Conservation (phyloP, 176 grass and related monocot species). For the Musa beccarii region DNA sequence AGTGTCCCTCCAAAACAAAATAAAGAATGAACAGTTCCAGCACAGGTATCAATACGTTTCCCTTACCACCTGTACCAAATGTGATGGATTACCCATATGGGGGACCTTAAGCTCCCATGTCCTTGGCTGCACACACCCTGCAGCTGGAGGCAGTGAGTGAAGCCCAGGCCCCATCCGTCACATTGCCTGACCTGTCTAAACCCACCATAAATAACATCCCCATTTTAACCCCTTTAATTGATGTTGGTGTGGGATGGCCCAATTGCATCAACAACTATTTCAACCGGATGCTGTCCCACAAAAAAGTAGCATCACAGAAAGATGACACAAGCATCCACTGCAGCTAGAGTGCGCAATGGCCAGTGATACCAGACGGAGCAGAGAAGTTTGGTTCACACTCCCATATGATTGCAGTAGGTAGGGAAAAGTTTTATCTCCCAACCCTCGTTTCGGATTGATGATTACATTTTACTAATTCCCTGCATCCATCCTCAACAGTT, state of each 20-base stretch:
- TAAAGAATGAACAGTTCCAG: neutral
- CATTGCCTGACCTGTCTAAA: neutral
- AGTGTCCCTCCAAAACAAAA: neutral
- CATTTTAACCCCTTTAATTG: neutral
- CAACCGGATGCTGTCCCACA: neutral
- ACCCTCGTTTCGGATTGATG: neutral
- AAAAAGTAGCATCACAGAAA: neutral
- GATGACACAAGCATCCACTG: neutral
- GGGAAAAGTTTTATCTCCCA: too few relatives aligned
- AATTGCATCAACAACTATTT: neutral
- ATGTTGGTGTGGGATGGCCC: neutral
- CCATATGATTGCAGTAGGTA: slow-evolving; percentile 3
- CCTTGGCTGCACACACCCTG: neutral
- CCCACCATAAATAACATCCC: too few relatives aligned
- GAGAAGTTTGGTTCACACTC: neutral
- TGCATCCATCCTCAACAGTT: too few relatives aligned
- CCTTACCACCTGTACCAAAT: too few relatives aligned
- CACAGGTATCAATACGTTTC: too few relatives aligned
- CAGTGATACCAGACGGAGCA: neutral
- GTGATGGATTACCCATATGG: too few relatives aligned
- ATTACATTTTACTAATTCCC: too few relatives aligned
- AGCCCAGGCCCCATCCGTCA: neutral
- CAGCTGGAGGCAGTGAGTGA: neutral
- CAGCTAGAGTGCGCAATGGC: neutral
- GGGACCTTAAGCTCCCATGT: too few relatives aligned